A percentile compares a stretch with the other conserved stretches of the same genome.
Evolutionary conservation across 2,329 filamentous ascomycete species (phyloP).

Genomic region (Aspergillus aculeatus): DNA sequence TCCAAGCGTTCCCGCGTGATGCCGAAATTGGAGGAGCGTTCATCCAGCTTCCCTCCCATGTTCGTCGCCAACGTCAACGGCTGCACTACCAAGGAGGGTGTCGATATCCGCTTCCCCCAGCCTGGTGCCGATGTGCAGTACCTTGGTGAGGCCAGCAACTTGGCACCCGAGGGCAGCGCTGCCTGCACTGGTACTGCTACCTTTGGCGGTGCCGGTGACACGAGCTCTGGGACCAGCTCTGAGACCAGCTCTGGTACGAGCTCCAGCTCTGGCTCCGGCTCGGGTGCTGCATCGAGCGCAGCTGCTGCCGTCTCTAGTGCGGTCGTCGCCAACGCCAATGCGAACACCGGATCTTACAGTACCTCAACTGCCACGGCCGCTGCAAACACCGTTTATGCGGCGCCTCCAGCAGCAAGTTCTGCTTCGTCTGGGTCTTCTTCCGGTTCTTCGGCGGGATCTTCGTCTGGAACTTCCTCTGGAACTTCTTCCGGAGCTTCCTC

Average conservation of each 20-base stretch:
- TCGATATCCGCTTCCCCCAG: constrained; percentile 66
- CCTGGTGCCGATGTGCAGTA: constrained; percentile 60
- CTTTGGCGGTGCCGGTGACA: constrained; percentile 30
- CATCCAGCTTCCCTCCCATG: constrained; percentile 67
- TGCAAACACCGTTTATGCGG: neutral
- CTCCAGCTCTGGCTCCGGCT: constrained; percentile 33
- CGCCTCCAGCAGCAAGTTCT: neutral
- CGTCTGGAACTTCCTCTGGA: constrained; percentile 5
- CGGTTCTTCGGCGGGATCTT: neutral
- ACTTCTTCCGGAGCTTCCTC: constrained; percentile 5
- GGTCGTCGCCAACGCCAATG: neutral
- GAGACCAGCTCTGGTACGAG: constrained; percentile 19
- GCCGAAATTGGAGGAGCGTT: constrained; percentile 50
- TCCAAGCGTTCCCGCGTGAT: constrained; percentile 43
- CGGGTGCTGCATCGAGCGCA: constrained; percentile 21
- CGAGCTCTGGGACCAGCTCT: constrained; percentile 20
- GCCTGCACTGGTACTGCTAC: constrained; percentile 34
- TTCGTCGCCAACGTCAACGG: constrained; percentile 69
- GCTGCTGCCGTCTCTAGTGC: constrained; percentile 21
- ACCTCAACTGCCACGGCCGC: constrained; percentile 11
- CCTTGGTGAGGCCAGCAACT: constrained; percentile 42
- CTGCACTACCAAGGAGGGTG: constrained; percentile 55
- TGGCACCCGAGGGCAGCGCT: constrained; percentile 30
- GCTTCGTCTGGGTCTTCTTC: constrained; percentile 1
- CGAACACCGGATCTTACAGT: neutral